phyloP scores from a whole-genome alignment of 1,284 basidiomycete genomes.

The Cystobasidium slooffiae region DNA sequence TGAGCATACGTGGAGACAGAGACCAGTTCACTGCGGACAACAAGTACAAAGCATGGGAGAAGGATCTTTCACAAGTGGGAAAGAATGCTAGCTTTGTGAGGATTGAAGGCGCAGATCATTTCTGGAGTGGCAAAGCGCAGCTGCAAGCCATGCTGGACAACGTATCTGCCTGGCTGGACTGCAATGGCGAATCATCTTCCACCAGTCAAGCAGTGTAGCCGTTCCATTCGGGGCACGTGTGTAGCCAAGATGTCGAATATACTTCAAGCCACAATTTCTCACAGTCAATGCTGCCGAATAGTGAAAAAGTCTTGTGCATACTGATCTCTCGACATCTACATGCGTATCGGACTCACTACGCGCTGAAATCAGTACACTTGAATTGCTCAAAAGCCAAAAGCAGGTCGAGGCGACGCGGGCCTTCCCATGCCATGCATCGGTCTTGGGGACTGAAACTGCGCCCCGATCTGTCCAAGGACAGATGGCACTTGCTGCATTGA shows the following conservation, averaged over 20 bases:
- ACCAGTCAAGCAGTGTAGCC: too few relatives aligned
- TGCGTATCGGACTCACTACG: not conserved
- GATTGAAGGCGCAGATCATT: constrained; percentile 61
- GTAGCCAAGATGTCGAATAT: not conserved
- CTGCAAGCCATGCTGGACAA: constrained; percentile 44
- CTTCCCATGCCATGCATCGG: not conserved
- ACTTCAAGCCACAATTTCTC: not conserved
- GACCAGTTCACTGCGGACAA: constrained; percentile 71
- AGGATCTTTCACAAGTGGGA: constrained; percentile 56
- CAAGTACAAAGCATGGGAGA: constrained; percentile 66
- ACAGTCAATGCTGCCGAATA: not conserved
- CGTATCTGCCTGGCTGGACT: constrained; percentile 48
- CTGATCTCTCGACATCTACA: not conserved
- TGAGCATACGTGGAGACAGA: constrained; percentile 68
- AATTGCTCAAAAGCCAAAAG: not conserved
- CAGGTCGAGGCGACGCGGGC: not conserved
- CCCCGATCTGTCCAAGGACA: constrained; percentile 3
- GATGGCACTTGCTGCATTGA: constrained; percentile 19
- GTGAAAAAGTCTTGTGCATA: not conserved
- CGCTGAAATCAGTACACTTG: too few relatives aligned
- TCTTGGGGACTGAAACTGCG: not conserved
- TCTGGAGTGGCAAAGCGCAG: constrained; percentile 57
- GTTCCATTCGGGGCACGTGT: too few relatives aligned
- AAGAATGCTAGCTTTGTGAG: constrained; percentile 54
- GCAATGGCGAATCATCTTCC: too few relatives aligned